Base-by-base conservation (phyloP, 192 early-diverging fungal species). In the Polychytrium aggregatum region DNA sequence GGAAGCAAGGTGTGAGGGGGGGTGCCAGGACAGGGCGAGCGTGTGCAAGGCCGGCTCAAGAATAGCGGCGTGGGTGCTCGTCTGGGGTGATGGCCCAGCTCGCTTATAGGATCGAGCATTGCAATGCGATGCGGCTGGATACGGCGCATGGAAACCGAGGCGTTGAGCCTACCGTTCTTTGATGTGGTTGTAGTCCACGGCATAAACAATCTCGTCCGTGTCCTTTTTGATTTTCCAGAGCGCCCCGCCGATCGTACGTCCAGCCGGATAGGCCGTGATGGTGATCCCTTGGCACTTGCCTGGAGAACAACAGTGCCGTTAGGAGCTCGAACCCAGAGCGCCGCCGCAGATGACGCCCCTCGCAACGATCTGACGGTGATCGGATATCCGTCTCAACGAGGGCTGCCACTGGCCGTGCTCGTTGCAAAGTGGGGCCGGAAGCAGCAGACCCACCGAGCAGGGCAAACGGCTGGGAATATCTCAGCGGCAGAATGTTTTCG, bases 221-320 rank as follows among this genome's bases (percentile, higher is more conserved):
- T 90, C 91, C 52, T 91, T 94, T 56, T 82, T 85, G 45, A 98
- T 89, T 42, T 86, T 90, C 95, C 95, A 98, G 37, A 98, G 70
- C 1, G 92, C 90, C 18, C 95, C 95, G 51, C 95, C 95, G 25
- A 98, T 71, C 0, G 95, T 82, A 56, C 97, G 92, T 8, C 92
- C 95, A 1, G 92, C 95, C 16, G 81, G 63, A 63, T 87, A 86
- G 6, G 95, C 88, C 5, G 91, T 92, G 27, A 98, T 78, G 0
- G 81, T 82, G 11, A 96, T 91, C 3, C 84, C 85, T 50, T 81
- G 62, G 62, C 82, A 82, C 42, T 89, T 90, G 1, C 82, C 84
- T 60, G 30, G 18, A 45, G n/a, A 42, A n/a, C n/a, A n/a, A n/a
- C n/a, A n/a, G n/a, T n/a, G n/a, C n/a, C n/a, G n/a, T n/a, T n/a